Percentiles rank a stretch among this genome's conserved stretches.
Conservation (phyloP, 139 green algal genomes). For the Asterochloris erici region DNA sequence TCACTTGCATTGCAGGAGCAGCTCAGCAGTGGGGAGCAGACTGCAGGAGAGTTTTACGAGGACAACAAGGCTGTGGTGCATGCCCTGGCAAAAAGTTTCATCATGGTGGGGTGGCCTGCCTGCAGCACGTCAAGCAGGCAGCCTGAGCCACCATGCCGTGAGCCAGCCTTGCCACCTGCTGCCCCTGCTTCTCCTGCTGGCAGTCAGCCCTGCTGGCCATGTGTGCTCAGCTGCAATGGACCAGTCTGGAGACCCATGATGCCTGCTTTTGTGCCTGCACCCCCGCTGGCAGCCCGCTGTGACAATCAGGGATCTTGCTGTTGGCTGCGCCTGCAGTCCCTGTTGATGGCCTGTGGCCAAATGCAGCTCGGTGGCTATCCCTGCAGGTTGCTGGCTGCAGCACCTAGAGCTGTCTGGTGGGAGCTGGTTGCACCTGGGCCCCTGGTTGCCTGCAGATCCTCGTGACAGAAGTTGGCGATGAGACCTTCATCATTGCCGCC, state of each 20-base stretch:
- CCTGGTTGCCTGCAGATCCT: conserved; percentile 31
- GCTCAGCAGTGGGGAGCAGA: no score
- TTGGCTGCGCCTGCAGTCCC: no score
- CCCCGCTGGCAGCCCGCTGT: neutral
- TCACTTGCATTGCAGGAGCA: no score
- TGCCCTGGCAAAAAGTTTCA: conserved; percentile 17
- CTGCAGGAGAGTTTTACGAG: neutral
- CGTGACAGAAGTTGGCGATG: conserved; percentile 46
- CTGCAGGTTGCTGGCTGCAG: neutral
- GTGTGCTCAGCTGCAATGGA: neutral
- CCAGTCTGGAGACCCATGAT: neutral
- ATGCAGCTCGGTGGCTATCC: no score
- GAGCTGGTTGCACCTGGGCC: neutral
- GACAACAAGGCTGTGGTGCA: conserved; percentile 2
- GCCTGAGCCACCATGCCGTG: neutral
- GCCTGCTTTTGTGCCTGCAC: neutral
- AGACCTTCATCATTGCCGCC: conserved; percentile 55
- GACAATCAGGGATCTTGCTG: neutral
- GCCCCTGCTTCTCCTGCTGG: neutral
- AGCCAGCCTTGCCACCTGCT: neutral
- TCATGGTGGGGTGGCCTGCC: conserved; percentile 7
- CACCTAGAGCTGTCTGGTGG: neutral
- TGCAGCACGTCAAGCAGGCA: no score
- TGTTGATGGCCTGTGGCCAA: no score
- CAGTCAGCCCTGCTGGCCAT: neutral